Base-by-base conservation (phyloP, 2,329 filamentous ascomycete species). In the Neofusicoccum sp. region DNA sequence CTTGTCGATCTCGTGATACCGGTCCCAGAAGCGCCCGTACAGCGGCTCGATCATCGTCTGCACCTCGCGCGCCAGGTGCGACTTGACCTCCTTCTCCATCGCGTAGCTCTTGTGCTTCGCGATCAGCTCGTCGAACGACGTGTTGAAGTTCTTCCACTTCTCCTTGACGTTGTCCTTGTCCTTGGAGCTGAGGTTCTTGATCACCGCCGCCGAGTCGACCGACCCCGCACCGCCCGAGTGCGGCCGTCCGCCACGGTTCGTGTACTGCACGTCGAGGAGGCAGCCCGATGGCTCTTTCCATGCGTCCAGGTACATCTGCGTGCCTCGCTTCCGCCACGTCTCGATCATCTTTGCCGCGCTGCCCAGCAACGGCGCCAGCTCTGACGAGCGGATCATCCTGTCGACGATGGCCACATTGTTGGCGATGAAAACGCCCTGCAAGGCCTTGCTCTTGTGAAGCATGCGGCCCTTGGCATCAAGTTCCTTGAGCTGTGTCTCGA, bases 1-100 rank as follows among this genome's bases (percentile, higher is more conserved):
- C 80, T 96, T 97, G 77, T 98, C 93, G 65, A 98, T 87, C 76
- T 98, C 95, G 73, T 97, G 93, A 73, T 99, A 99, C 30, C 93
- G 85, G 76, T 98, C 95, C 87, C 91, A 98, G 77, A 99, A 99
- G 47, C 95, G 85, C 64, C 89, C 89, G 78, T 99, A 99, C 12
- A 99, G 82, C 59, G 93, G 93, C 77, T 98, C 93, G 60, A 99
- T 88, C 78, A 96, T 91, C 68, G 88, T 88, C 73, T 95, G 91
- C 65, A 98, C 88, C 70, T 97, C 93, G 68, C 88, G 87, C 14
- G 86, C 88, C 69, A 98, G 84, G 76, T 89, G 86, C 64, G 86
- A 83, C 44, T 91, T 85, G 33, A 98, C 93, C 72, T 98, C 93
- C 26, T 86, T 85, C 78, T 99, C 95, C 90, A 98, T 96, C 69